These are phyloP conservation scores for Orbilia brochopaga DNA, from an alignment of 2,329 filamentous ascomycete species.

Conservation along the genomic window DNA sequence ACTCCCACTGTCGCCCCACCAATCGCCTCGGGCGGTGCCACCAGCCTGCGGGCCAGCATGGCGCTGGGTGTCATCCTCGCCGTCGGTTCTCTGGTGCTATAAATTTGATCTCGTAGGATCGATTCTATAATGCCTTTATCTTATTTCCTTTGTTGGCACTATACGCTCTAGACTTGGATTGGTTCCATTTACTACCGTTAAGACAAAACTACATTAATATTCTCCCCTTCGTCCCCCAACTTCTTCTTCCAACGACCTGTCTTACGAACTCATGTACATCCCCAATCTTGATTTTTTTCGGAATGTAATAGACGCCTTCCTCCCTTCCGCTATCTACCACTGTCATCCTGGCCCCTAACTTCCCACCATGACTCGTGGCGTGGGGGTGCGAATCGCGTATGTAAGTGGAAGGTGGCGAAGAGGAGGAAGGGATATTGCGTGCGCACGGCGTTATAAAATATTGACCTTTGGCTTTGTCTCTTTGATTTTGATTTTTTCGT, in stretches of 20 bases:
- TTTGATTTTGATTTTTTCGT: no score
- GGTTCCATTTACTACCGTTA: not conserved
- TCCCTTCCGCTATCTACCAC: no score
- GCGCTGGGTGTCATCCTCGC: slow-evolving; percentile 20
- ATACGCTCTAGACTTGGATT: not conserved
- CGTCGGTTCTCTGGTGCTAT: slow-evolving; percentile 24
- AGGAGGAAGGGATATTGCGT: no score
- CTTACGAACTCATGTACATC: not conserved
- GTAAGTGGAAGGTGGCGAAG: no score
- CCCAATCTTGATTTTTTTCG: no score
- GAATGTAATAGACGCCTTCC: no score
- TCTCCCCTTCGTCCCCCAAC: not conserved
- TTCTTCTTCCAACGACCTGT: not conserved
- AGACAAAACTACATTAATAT: not conserved
- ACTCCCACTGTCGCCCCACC: slow-evolving; percentile 6
- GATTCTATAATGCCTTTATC: slow-evolving; percentile 3
- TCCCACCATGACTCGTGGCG: no score
- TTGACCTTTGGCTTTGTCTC: no score
- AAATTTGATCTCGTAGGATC: not conserved
- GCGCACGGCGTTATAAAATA: no score
- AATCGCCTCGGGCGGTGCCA: slow-evolving; percentile 21
- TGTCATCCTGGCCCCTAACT: no score
- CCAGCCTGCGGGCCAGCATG: slow-evolving; percentile 20
- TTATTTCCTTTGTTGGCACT: not conserved
- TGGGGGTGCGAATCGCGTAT: no score